Conservation (phyloP, 75 land plant genomes). For the Selaginella tamariscina region DNA sequence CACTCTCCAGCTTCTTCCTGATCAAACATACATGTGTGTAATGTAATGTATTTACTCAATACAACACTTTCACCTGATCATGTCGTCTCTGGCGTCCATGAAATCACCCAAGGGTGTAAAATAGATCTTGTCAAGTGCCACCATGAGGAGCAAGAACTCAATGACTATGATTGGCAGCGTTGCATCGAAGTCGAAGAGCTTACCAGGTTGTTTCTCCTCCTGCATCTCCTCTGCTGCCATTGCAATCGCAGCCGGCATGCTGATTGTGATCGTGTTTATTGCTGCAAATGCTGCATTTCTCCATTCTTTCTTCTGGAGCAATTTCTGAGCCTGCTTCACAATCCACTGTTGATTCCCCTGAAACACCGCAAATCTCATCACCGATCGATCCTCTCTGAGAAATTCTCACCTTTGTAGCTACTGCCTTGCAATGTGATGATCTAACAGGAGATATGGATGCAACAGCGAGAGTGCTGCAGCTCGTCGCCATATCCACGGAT, state of each 20-base stretch:
- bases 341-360: not conserved
- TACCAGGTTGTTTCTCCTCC: constrained; percentile 65
- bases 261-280: not conserved
- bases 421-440: not conserved
- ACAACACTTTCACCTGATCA: too few species aligned
- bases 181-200: constrained; percentile 81
- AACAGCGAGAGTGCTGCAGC: not conserved
- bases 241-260: not conserved
- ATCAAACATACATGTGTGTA: too few species aligned
- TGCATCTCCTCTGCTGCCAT: constrained; percentile 15
- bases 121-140: constrained; percentile 92
- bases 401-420: not conserved
- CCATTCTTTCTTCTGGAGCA: too few species aligned
- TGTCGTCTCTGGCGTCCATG: constrained; percentile 78
- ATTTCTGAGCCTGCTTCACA: too few species aligned
- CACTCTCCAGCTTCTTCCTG: constrained; percentile 51
- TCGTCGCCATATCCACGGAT: not conserved
- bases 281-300: not conserved
- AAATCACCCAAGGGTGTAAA: constrained; percentile 76
- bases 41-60: too few species aligned
- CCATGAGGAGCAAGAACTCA: constrained; percentile 80
- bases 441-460: not conserved
- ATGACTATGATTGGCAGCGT: constrained; percentile 73
- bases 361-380: not conserved
- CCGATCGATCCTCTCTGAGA: not conserved